These are phyloP conservation scores for Aquanectria penicillioides DNA, from an alignment of 2,329 filamentous ascomycete species.

Conservation along the genomic window DNA sequence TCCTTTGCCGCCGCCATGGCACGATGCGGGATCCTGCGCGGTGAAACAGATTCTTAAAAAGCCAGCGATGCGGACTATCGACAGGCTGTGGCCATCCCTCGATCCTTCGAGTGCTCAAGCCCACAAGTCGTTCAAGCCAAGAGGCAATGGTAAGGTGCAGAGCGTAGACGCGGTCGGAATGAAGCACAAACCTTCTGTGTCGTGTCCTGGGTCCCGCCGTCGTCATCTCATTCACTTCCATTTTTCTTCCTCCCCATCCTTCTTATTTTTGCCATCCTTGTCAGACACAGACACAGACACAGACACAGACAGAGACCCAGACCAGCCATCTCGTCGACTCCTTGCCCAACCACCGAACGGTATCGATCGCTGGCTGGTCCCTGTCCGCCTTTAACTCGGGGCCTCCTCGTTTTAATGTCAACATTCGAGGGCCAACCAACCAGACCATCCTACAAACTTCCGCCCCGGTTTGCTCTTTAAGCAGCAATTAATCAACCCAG, in stretches of 20 bases:
- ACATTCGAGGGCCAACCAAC: slow-evolving; percentile 4
- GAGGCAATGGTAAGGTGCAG: too few relatives aligned
- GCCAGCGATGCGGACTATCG: too few relatives aligned
- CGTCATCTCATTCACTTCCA: not conserved
- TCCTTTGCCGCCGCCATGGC: slow-evolving; percentile 13
- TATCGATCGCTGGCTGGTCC: slow-evolving; percentile 7
- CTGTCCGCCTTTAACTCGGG: not conserved
- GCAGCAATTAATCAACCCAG: not conserved
- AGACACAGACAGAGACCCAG: too few relatives aligned
- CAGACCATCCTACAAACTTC: not conserved
- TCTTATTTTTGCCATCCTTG: not conserved
- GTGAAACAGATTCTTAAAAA: slow-evolving; percentile 15
- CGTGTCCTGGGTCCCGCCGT: not conserved
- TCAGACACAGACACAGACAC: too few relatives aligned
- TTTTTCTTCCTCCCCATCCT: not conserved
- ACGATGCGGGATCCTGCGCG: not conserved
- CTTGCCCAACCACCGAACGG: not conserved
- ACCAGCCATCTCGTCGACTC: too few relatives aligned
- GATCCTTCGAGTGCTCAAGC: too few relatives aligned
- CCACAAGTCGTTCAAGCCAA: too few relatives aligned
- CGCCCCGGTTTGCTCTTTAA: not conserved
- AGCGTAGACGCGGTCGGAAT: not conserved
- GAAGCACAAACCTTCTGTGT: not conserved
- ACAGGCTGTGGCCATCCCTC: too few relatives aligned
- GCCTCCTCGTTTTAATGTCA: not conserved